These are phyloP conservation scores for Kwoniella sp. DNA, from an alignment of 768 basidiomycete species.

Conservation along the genomic window DNA sequence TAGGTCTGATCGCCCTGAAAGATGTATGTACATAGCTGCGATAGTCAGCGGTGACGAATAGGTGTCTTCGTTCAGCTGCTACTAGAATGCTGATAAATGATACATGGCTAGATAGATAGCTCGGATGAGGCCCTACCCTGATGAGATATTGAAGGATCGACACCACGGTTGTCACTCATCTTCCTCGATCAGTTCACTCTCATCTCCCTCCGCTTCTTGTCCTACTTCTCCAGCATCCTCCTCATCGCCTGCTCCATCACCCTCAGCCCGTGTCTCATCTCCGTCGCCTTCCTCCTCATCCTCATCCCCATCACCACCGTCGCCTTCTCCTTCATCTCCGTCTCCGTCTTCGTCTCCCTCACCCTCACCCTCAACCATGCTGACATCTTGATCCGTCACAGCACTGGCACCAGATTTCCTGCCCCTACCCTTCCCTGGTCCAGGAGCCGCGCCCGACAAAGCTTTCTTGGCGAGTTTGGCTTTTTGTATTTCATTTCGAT, in stretches of 20 bases:
- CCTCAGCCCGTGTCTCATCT: slow-evolving; percentile 54
- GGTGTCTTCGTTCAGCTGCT: no score
- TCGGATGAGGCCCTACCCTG: no score
- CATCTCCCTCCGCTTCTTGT: background rate
- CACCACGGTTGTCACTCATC: no score
- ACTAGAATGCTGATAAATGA: no score
- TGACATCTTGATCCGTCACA: background rate
- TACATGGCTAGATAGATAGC: no score
- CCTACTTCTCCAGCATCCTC: slow-evolving; percentile 16
- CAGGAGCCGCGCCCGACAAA: slow-evolving; percentile 6
- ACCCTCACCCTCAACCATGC: slow-evolving; percentile 25
- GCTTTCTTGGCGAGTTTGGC: slow-evolving; percentile 30
- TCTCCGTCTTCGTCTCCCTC: slow-evolving; percentile 42
- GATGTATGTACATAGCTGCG: no score
- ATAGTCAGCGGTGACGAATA: no score
- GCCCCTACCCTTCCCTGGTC: slow-evolving; percentile 20
- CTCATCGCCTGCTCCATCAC: slow-evolving; percentile 54
- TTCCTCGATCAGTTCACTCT: background rate
- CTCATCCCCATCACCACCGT: slow-evolving; percentile 36
- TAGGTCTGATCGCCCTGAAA: no score
- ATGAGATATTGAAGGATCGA: no score
- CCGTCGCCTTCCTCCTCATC: slow-evolving; percentile 49
- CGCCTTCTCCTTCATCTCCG: slow-evolving; percentile 36
- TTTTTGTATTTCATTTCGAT: slow-evolving; percentile 46
- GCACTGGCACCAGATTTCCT: slow-evolving; percentile 29